Percentiles rank a stretch among this genome's conserved stretches.
These are phyloP conservation scores for Kokia cookei DNA, from an alignment of 441 rosid species.

Conservation along the genomic window DNA sequence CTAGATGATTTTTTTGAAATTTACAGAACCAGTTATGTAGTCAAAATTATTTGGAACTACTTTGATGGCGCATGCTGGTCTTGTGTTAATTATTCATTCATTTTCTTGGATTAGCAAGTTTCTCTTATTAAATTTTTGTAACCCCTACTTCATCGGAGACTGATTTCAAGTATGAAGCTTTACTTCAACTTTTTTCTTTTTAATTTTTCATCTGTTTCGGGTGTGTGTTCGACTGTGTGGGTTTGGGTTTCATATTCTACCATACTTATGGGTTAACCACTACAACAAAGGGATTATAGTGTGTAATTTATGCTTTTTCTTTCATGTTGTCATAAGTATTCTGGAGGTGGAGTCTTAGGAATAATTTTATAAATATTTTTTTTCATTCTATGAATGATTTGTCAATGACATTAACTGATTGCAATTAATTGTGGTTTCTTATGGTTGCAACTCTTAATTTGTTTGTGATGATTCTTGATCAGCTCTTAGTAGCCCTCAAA, in stretches of 20 bases:
- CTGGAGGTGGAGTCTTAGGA: neutral
- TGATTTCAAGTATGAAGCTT: too few relatives aligned
- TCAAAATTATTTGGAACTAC: neutral
- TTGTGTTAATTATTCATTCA: neutral
- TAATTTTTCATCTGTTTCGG: too few relatives aligned
- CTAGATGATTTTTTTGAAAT: neutral
- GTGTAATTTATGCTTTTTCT: neutral
- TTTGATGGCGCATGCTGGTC: neutral
- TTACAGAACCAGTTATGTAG: neutral
- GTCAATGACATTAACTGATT: neutral
- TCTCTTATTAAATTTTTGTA: neutral
- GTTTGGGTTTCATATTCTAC: neutral
- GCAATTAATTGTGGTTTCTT: neutral
- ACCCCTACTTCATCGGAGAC: too few relatives aligned
- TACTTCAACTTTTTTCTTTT: too few relatives aligned
- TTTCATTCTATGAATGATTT: neutral
- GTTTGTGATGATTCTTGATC: slow-evolving; percentile 10
- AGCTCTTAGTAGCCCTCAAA: slow-evolving; percentile 73
- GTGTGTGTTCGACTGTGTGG: too few relatives aligned
- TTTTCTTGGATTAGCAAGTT: neutral
- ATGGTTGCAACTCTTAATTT: neutral
- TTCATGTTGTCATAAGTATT: neutral
- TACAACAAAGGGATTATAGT: neutral
- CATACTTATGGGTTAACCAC: neutral
- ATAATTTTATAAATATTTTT: neutral